phyloP scores from a whole-genome alignment of 2,329 filamentous ascomycete species.

The Neonectria punicea region DNA sequence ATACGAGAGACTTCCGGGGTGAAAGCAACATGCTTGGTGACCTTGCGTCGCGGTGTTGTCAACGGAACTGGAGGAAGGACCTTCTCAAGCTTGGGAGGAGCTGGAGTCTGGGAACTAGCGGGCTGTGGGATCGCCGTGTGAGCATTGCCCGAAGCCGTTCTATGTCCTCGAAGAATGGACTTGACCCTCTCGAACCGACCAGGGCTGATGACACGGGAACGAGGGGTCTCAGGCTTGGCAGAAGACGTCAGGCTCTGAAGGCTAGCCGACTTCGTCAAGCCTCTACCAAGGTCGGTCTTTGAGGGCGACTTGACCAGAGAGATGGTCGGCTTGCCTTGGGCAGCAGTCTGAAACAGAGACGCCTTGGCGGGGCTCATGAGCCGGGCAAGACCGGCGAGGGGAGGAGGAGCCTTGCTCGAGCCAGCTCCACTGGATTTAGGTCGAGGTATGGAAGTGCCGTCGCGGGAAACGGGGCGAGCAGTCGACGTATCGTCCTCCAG shows the following conservation, averaged over 20 bases:
- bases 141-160: constrained; percentile 48
- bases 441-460: constrained; percentile 60
- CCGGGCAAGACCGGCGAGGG: constrained; percentile 62
- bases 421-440: constrained; percentile 50
- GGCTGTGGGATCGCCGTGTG: constrained; percentile 62
- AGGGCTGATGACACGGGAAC: constrained; percentile 57
- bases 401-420: constrained; percentile 49
- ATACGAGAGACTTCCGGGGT: constrained; percentile 73
- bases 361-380: constrained; percentile 84
- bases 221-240: constrained; percentile 48
- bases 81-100: constrained; percentile 59
- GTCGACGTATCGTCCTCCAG: constrained; percentile 76
- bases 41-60: constrained; percentile 75
- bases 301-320: constrained; percentile 54
- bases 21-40: constrained; percentile 81
- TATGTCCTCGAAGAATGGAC: constrained; percentile 64
- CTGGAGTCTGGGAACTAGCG: constrained; percentile 58
- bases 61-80: constrained; percentile 62
- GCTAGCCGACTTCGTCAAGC: constrained; percentile 62
- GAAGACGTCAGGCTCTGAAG: constrained; percentile 55
- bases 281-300: constrained; percentile 54
- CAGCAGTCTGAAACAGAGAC: constrained; percentile 66
- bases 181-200: constrained; percentile 66
- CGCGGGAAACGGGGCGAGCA: constrained; percentile 67
- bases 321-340: constrained; percentile 42